These are phyloP conservation scores for Cordyceps javanica DNA, from an alignment of 2,329 filamentous ascomycete species.

Conservation along the genomic window DNA sequence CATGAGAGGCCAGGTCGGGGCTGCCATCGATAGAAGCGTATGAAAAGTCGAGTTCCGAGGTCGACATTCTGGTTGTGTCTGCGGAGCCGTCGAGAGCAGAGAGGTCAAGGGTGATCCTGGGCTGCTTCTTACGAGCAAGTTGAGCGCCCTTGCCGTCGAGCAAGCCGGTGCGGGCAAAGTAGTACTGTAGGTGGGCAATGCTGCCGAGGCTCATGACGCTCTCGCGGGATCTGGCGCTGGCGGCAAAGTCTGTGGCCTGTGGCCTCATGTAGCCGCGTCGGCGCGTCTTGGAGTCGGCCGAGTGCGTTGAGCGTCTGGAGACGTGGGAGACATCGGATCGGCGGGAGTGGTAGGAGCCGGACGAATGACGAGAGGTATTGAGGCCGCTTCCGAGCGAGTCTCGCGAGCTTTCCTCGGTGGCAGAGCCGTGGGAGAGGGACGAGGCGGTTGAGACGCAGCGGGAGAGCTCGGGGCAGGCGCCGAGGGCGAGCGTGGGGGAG, in stretches of 20 bases:
- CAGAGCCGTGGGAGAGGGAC: constrained; percentile 51
- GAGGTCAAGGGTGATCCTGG: constrained; percentile 52
- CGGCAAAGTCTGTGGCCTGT: constrained; percentile 81
- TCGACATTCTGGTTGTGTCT: constrained; percentile 31
- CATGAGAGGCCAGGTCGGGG: constrained; percentile 43
- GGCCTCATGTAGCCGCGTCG: constrained; percentile 83
- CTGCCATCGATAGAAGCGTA: constrained; percentile 56
- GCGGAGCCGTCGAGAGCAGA: constrained; percentile 39
- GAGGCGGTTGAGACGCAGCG: constrained; percentile 60
- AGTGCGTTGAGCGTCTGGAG: constrained; percentile 43
- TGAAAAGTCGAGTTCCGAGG: constrained; percentile 50
- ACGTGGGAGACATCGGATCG: constrained; percentile 35
- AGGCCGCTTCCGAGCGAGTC: constrained; percentile 52
- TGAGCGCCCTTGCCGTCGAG: constrained; percentile 90
- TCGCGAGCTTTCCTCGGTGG: constrained; percentile 41
- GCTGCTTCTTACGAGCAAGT: constrained; percentile 65
- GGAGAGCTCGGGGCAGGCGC: constrained; percentile 51
- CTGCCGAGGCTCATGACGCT: constrained; percentile 95
- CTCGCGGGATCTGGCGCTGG: constrained; percentile 82
- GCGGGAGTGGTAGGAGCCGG: constrained; percentile 47
- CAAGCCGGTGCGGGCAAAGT: constrained; percentile 90
- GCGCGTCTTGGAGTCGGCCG: constrained; percentile 36
- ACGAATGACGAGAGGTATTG: constrained; percentile 55
- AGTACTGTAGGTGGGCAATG: constrained; percentile 96
- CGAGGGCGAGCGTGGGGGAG: constrained; percentile 56